phyloP scores from a whole-genome alignment of 257 asterid genomes.

The Petrea volubilis region DNA sequence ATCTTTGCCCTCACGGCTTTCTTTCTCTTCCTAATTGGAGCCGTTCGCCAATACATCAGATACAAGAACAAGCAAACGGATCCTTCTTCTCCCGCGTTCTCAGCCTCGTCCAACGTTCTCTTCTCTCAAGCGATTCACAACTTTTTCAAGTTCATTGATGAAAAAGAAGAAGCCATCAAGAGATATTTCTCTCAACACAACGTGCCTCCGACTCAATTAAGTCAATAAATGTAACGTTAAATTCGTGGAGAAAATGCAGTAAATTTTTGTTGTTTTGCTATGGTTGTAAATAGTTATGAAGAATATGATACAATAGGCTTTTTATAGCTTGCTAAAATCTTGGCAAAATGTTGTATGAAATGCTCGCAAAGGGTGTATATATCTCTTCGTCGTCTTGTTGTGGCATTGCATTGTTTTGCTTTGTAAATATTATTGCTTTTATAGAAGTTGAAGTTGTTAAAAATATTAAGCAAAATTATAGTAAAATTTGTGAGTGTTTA shows the following conservation, averaged over 20 bases:
- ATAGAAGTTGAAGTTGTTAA: too few relatives aligned
- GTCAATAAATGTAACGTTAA: not conserved
- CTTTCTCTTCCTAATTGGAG: conserved; percentile 27
- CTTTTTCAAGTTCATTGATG: conserved; percentile 24
- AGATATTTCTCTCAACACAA: conserved; percentile 17
- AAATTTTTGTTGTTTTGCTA: not conserved
- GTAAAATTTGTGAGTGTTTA: too few relatives aligned
- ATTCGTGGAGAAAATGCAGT: not conserved
- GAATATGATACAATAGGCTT: not conserved
- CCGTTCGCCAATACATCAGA: conserved; percentile 25
- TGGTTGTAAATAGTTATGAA: not conserved
- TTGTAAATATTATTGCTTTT: too few relatives aligned
- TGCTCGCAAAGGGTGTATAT: too few relatives aligned
- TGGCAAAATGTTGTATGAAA: too few relatives aligned
- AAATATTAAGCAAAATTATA: too few relatives aligned
- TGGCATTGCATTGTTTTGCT: too few relatives aligned
- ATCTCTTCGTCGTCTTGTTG: too few relatives aligned
- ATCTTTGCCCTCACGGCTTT: conserved; percentile 5
- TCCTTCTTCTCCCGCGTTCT: conserved; percentile 7
- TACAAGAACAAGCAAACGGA: conserved; percentile 20
- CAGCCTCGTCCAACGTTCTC: conserved; percentile 3
- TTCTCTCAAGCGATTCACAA: conserved; percentile 20
- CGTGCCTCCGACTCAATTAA: conserved; percentile 13
- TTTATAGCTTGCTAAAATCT: not conserved
- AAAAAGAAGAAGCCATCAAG: conserved; percentile 39